Evolutionary conservation across 1,139 yeast genomes (phyloP).

Genomic region (Candida labiduridarum): DNA sequence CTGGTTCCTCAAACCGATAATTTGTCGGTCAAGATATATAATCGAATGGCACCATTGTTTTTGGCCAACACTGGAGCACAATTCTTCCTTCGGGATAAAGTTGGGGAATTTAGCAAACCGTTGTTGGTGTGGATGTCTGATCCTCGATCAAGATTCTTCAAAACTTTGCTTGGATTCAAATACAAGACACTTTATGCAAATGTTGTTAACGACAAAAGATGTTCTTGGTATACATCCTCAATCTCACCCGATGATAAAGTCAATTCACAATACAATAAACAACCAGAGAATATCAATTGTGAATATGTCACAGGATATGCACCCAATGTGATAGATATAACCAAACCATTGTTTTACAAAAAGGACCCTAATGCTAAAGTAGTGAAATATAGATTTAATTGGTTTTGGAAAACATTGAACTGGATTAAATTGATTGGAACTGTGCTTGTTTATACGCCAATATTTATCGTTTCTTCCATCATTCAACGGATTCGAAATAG

Average conservation of each 20-base stretch:
- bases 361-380: conserved; percentile 1
- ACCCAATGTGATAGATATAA: conserved; percentile 55
- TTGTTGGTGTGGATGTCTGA: conserved; percentile 67
- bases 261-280: conserved; percentile 39
- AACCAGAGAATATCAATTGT: conserved; percentile 42
- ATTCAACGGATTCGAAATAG: conserved; percentile 42
- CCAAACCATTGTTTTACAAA: conserved; percentile 27
- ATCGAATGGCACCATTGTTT: conserved; percentile 59
- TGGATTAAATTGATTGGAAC: conserved; percentile 50
- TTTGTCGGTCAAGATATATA: conserved; percentile 46
- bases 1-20: conserved; percentile 47
- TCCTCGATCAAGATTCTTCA: conserved; percentile 59
- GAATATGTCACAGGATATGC: conserved; percentile 52
- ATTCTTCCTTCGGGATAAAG: conserved; percentile 50
- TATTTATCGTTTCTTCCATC: conserved; percentile 47
- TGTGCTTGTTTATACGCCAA: conserved; percentile 51
- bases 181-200: conserved; percentile 67
- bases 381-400: conserved; percentile 9
- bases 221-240: conserved; percentile 82
- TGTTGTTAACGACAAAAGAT: conserved; percentile 74
- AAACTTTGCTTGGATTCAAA: conserved; percentile 55
- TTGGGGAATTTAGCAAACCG: conserved; percentile 36
- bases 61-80: conserved; percentile 75
- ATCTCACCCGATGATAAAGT: conserved; percentile 69
- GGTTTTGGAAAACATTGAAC: conserved; percentile 35